These are phyloP conservation scores for Amauroascus niger DNA, from an alignment of 2,329 filamentous ascomycete genomes.

Conservation along the genomic window DNA sequence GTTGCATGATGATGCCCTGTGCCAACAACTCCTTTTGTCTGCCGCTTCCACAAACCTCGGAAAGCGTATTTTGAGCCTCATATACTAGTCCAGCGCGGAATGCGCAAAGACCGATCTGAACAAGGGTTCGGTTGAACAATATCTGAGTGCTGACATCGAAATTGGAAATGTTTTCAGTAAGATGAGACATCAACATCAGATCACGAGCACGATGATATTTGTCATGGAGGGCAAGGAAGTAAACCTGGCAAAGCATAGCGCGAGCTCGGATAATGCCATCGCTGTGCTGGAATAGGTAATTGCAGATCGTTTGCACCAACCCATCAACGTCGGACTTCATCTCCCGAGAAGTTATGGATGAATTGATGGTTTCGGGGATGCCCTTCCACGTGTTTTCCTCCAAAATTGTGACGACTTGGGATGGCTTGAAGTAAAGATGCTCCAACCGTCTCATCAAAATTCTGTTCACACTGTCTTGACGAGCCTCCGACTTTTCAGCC, in stretches of 20 bases:
- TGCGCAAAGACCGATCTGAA: constrained; percentile 94
- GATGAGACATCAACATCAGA: constrained; percentile 99
- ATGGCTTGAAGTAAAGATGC: constrained; percentile 98
- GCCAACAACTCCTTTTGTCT: constrained; percentile 96
- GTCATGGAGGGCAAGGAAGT: constrained; percentile 94
- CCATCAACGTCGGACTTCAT: constrained; percentile 56
- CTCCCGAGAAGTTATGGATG: constrained; percentile 65
- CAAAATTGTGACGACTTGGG: constrained; percentile 83
- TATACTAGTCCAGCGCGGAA: constrained; percentile 96
- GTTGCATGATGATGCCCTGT: constrained; percentile 96
- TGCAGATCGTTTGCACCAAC: constrained; percentile 80
- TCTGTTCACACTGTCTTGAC: constrained; percentile 83
- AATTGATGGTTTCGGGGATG: constrained; percentile 60
- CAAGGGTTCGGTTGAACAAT: constrained; percentile 93
- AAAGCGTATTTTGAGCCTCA: constrained; percentile 92
- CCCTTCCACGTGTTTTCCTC: constrained; percentile 91
- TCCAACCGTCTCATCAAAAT: constrained; percentile 89
- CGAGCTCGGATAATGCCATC: constrained; percentile 93
- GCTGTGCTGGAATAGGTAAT: constrained; percentile 87
- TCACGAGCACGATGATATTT: constrained; percentile 96
- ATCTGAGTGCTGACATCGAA: constrained; percentile 98
- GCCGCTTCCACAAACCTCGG: constrained; percentile 95
- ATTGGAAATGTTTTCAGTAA: constrained; percentile 92
- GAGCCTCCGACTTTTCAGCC: constrained; percentile 52
- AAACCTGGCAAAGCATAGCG: constrained; percentile 97